phyloP scores from a whole-genome alignment of 73 alveolate genomes.

The Durusdinium trenchii region DNA sequence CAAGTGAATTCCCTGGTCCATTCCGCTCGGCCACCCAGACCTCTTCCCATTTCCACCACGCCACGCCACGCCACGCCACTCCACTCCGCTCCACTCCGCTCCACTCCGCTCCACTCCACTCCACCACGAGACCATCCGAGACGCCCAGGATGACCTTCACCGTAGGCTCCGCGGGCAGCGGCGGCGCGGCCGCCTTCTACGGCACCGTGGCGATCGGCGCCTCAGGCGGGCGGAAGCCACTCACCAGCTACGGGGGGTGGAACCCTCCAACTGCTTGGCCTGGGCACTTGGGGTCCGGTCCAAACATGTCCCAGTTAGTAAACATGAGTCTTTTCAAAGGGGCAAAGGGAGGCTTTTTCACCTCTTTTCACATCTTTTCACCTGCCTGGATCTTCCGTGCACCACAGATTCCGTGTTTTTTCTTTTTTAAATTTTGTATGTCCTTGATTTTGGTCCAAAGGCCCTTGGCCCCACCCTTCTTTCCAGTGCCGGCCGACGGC shows the following conservation, averaged over 20 bases:
- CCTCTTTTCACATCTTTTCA: too few relatives aligned
- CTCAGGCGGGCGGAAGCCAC: slow-evolving; percentile 6
- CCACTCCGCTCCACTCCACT: not conserved
- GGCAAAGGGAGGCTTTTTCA: too few relatives aligned
- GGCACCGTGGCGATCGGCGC: slow-evolving; percentile 50
- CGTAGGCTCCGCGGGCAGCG: slow-evolving; percentile 43
- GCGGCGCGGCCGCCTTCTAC: slow-evolving; percentile 39
- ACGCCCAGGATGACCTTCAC: slow-evolving; percentile 22
- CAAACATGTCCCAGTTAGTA: too few relatives aligned
- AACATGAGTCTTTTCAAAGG: too few relatives aligned
- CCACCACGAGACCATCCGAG: not conserved
- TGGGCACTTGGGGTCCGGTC: too few relatives aligned
- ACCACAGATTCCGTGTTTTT: too few relatives aligned
- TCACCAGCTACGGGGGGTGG: not conserved
- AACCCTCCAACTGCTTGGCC: too few relatives aligned
- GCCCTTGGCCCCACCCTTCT: too few relatives aligned
- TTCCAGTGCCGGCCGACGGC: too few relatives aligned
- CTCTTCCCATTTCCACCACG: not conserved
- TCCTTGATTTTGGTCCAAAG: too few relatives aligned
- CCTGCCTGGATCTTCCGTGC: too few relatives aligned
- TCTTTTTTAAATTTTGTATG: too few relatives aligned
- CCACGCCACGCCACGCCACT: not conserved
- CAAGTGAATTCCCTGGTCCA: not conserved
- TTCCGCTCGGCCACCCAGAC: not conserved
- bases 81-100: not conserved